Conservation (phyloP, 179 eudicot species). For the Kewa caespitosa region DNA sequence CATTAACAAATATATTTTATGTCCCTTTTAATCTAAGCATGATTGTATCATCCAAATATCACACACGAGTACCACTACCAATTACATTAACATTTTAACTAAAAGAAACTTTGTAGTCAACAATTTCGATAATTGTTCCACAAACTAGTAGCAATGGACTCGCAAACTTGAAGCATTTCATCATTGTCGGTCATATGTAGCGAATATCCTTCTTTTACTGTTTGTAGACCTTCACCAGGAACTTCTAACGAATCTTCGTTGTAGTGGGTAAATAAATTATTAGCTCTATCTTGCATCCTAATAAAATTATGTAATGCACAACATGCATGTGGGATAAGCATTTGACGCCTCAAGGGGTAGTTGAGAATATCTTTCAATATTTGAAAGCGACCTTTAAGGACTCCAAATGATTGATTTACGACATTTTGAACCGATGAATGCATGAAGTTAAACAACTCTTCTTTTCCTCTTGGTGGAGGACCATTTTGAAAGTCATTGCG, state of each 20-base stretch:
- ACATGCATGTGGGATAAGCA: neutral
- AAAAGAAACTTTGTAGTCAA: too few species aligned
- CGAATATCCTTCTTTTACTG: neutral
- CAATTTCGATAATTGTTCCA: neutral
- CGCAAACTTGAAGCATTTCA: neutral
- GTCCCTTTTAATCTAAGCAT: too few species aligned
- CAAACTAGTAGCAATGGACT: neutral
- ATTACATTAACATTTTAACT: too few species aligned
- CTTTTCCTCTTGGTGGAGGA: neutral
- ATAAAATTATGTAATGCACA: conserved; percentile 2
- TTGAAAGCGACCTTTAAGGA: neutral
- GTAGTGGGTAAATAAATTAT: neutral
- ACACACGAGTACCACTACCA: too few species aligned
- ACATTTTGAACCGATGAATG: neutral
- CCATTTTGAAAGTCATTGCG: neutral
- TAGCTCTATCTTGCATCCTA: conserved; percentile 2
- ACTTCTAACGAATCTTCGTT: neutral
- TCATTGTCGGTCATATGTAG: neutral
- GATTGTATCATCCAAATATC: too few species aligned
- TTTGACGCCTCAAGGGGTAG: neutral
- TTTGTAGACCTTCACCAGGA: neutral
- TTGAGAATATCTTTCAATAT: neutral
- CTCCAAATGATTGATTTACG: neutral
- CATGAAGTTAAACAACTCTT: neutral
- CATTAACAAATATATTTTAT: too few species aligned